Conservation (phyloP, 768 basidiomycete genomes). For the Suillus americanus region DNA sequence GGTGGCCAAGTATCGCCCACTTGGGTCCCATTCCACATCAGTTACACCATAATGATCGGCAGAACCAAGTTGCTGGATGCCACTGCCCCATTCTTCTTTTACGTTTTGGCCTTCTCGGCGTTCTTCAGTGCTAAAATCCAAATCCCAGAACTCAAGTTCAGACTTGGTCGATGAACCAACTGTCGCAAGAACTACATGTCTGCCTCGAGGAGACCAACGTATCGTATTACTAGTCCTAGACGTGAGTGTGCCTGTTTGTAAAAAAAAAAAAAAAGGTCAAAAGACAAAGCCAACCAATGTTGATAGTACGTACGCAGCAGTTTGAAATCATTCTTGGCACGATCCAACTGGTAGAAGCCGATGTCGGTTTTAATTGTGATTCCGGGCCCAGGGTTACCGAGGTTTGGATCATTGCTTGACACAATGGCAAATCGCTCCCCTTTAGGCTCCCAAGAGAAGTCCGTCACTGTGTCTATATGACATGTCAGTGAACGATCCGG, state of each 20-base stretch:
- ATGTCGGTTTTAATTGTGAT: slow-evolving; percentile 96
- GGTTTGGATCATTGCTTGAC: slow-evolving; percentile 90
- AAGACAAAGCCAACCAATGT: slow-evolving; percentile 2
- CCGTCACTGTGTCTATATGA: slow-evolving; percentile 79
- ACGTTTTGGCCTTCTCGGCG: slow-evolving; percentile 44
- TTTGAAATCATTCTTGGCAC: slow-evolving; percentile 91
- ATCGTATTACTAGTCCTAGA: slow-evolving; percentile 89
- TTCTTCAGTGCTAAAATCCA: slow-evolving; percentile 80
- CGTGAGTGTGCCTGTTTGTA: slow-evolving; percentile 63
- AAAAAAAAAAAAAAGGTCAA: not conserved
- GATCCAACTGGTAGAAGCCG: slow-evolving; percentile 94
- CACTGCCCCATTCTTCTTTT: slow-evolving; percentile 79
- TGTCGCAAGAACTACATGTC: slow-evolving; percentile 94
- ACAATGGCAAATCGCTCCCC: slow-evolving; percentile 96
- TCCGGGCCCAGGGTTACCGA: slow-evolving; percentile 86
- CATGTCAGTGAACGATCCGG: not conserved
- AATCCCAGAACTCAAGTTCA: slow-evolving; percentile 98
- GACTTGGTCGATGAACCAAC: slow-evolving; percentile 95
- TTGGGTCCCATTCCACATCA: slow-evolving; percentile 98
- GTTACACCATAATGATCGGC: slow-evolving; percentile 97
- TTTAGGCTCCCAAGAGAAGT: slow-evolving; percentile 99
- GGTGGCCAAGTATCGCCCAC: slow-evolving; percentile 89
- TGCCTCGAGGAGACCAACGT: slow-evolving; percentile 94
- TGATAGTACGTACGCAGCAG: slow-evolving; percentile 62
- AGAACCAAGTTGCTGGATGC: slow-evolving; percentile 81